Percentiles rank a stretch among this genome's conserved stretches.
Evolutionary conservation across 345 rosid genomes (phyloP).

Genomic region (Boechera stricta): DNA sequence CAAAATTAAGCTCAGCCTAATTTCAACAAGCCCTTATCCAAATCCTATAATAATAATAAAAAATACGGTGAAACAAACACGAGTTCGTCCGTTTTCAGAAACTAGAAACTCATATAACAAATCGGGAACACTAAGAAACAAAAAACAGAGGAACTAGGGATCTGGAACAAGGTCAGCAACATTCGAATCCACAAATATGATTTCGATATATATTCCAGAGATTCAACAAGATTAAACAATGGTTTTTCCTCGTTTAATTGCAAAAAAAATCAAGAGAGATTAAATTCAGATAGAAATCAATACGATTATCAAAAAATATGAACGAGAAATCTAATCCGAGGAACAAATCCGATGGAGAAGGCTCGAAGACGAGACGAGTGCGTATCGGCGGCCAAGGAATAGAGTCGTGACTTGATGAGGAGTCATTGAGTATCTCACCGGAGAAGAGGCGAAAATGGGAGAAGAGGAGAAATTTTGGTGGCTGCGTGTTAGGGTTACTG

Average conservation of each 20-base stretch:
- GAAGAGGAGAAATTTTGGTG: too few species aligned
- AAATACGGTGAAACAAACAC: too few species aligned
- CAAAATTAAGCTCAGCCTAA: conserved; percentile 10
- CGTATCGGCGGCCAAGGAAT: too few species aligned
- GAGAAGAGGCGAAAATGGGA: too few species aligned
- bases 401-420: too few species aligned
- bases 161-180: conserved; percentile 39
- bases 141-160: conserved; percentile 9
- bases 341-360: conserved; percentile 17
- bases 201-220: conserved; percentile 11
- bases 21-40: conserved; percentile 16
- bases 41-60: not conserved
- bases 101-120: not conserved
- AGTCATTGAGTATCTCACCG: too few species aligned
- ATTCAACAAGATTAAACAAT: conserved; percentile 23
- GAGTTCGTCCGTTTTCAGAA: not conserved
- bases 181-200: conserved; percentile 30
- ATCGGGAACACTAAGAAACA: too few species aligned
- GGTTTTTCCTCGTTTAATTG: conserved; percentile 2
- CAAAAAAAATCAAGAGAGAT: conserved; percentile 21
- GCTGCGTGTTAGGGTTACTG: too few species aligned
- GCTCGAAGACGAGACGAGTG: too few species aligned
- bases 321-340: conserved; percentile 15
- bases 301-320: conserved; percentile 35
- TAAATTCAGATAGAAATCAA: conserved; percentile 44